Evolutionary conservation across 345 rosid genomes (phyloP), one percentile per base, ranked within the genome.

Genomic region (Mangifera indica): DNA sequence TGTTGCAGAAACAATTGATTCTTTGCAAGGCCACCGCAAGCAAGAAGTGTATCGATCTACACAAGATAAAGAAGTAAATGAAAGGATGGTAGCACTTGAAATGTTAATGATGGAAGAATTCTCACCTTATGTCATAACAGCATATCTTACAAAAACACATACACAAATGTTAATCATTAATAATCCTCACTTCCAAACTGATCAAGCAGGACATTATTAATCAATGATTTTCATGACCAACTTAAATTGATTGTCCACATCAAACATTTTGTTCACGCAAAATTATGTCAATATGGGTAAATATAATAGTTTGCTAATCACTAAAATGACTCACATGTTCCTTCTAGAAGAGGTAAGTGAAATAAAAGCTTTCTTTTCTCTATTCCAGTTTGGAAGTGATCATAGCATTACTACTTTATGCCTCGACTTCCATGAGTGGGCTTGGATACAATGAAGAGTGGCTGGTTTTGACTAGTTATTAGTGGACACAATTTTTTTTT

Each of bases 21-120:
- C 82, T 89, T 91, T 20, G 93, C 83, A 74, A 92, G 96, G 60
- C 93, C 97, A 32, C 98, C 99, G 53, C 97, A 92, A 45, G 96
- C 97, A 73, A 95, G 88, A 49, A 95, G 71, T 7, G 91, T 90
- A 74, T 92, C 89, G 58, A 94, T 88, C 98, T 92, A 80, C 76
- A 78, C 71, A 79, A 55, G 61, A 34, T 20, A 63, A 42, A 84
- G 52, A 72, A 22, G 45, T 44, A 48, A 14, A 34, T 24, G 59
- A 52, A 17, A 51, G 10, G 40, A 5, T 52, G 13, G 45, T 60
- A 63, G 55, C 25, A 26, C 55, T 18, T 14, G 48, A 11, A 26
- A 37, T 26, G 53, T 3, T 48, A 63, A 59, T 24, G 44, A 67
- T 64, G 25, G 21, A 21, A n/a, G n/a, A 67, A 63, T 56, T 58